Evolutionary conservation across 2,329 filamentous ascomycete species (phyloP).

Genomic region (Apiospora kogelbergensis): DNA sequence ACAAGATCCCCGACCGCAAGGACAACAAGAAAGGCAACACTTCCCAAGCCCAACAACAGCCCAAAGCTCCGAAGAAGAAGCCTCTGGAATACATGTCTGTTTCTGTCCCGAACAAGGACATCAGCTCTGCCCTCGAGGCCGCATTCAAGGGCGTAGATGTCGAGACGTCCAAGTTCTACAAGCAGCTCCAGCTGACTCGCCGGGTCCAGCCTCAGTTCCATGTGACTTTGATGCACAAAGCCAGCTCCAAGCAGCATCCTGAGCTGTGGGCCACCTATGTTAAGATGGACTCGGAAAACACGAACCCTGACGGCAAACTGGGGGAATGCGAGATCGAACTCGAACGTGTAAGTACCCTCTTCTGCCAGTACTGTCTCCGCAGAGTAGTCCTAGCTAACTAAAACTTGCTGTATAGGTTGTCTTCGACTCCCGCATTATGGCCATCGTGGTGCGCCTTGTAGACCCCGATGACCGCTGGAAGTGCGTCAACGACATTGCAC

Average conservation of each 20-base stretch:
- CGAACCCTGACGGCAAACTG: conserved; percentile 46
- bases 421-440: conserved; percentile 87
- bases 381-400: not conserved
- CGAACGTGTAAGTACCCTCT: conserved; percentile 49
- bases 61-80: conserved; percentile 43
- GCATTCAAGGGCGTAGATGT: conserved; percentile 60
- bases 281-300: conserved; percentile 45
- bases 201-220: conserved; percentile 88
- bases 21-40: conserved; percentile 45
- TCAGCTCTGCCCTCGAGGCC: conserved; percentile 61
- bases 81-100: conserved; percentile 59
- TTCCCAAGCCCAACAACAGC: conserved; percentile 27
- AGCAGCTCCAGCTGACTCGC: conserved; percentile 68
- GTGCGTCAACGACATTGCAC: conserved; percentile 76
- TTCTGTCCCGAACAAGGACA: conserved; percentile 40
- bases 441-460: conserved; percentile 76
- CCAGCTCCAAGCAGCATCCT: conserved; percentile 57
- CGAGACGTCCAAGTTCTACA: conserved; percentile 67
- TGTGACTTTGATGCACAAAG: conserved; percentile 88
- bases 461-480: conserved; percentile 59
- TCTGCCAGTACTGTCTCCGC: not conserved
- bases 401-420: conserved; percentile 60
- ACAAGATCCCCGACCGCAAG: conserved; percentile 66
- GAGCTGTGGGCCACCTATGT: conserved; percentile 76
- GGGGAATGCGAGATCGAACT: conserved; percentile 65